Conservation (phyloP, 495 filamentous ascomycete species). For the Parachaetomium inaequale region DNA sequence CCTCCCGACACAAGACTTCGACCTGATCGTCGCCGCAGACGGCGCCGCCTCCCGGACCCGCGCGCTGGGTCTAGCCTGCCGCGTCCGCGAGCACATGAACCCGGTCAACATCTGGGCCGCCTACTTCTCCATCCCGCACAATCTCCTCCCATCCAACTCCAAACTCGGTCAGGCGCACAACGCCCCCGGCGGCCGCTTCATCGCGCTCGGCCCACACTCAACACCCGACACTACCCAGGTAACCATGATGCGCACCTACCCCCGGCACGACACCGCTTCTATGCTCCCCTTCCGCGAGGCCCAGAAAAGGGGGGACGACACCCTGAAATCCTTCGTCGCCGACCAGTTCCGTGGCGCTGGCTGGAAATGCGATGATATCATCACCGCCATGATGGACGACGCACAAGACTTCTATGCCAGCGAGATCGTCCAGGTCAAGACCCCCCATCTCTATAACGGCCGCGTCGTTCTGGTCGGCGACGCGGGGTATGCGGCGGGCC, state of each 20-base stretch:
- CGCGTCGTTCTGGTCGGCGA: not conserved
- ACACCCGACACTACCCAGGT: not conserved
- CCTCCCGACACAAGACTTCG: not conserved
- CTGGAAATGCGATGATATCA: not conserved
- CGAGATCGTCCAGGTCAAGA: not conserved
- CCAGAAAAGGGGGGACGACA: not conserved
- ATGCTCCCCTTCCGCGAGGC: not conserved
- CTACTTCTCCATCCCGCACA: not conserved
- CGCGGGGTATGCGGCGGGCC: not conserved
- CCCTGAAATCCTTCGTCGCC: not conserved
- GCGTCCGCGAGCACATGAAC: not conserved
- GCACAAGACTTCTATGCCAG: not conserved
- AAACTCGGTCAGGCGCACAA: not conserved
- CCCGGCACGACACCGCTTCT: not conserved
- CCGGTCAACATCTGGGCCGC: not conserved
- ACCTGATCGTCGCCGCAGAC: not conserved
- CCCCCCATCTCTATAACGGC: not conserved
- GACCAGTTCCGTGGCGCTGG: not conserved
- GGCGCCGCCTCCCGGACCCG: not conserved
- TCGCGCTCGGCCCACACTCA: not conserved
- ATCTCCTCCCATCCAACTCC: not conserved
- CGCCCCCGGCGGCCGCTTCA: not conserved
- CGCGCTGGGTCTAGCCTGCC: not conserved
- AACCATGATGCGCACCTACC: not conserved
- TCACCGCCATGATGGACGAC: not conserved